Percentiles rank a stretch among this genome's conserved stretches.
These are phyloP conservation scores for Debaryomycetaceae sp. DNA, from an alignment of 1,139 yeast genomes.

Conservation along the genomic window DNA sequence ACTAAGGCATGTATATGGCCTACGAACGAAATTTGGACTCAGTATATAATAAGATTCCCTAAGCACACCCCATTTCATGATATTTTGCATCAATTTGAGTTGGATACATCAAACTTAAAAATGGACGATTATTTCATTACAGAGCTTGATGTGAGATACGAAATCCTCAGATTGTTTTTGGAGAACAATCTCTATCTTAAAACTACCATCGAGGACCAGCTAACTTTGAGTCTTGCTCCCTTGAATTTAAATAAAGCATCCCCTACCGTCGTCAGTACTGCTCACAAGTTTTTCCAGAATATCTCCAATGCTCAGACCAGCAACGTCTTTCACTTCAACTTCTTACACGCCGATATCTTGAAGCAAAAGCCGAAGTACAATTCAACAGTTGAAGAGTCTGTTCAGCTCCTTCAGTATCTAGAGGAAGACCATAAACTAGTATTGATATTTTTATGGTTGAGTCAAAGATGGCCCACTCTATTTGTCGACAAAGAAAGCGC, in stretches of 20 bases:
- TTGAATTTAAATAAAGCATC: slow-evolving; percentile 30
- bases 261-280: slow-evolving; percentile 21
- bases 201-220: slow-evolving; percentile 48
- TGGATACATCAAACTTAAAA: slow-evolving; percentile 24
- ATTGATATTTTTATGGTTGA: slow-evolving; percentile 77
- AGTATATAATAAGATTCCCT: slow-evolving; percentile 54
- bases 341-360: slow-evolving; percentile 31
- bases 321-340: slow-evolving; percentile 41
- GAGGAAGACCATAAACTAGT: slow-evolving; percentile 72
- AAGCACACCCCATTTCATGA: slow-evolving; percentile 40
- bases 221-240: slow-evolving; percentile 61
- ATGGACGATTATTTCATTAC: slow-evolving; percentile 36
- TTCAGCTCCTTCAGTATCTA: slow-evolving; percentile 43
- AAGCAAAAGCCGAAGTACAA: slow-evolving; percentile 17
- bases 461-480: slow-evolving; percentile 79
- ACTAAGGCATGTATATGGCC: slow-evolving; percentile 69
- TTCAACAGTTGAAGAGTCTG: slow-evolving; percentile 19
- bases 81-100: slow-evolving; percentile 47
- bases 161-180: slow-evolving; percentile 45
- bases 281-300: slow-evolving; percentile 31
- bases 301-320: slow-evolving; percentile 37
- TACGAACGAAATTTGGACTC: slow-evolving; percentile 57
- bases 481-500: slow-evolving; percentile 80
- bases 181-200: slow-evolving; percentile 21
- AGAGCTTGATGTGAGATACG: slow-evolving; percentile 41